Evolutionary conservation across 2,329 filamentous ascomycete genomes (phyloP), one percentile per base, ranked within the genome.

Genomic region (Didymella keratinophila): DNA sequence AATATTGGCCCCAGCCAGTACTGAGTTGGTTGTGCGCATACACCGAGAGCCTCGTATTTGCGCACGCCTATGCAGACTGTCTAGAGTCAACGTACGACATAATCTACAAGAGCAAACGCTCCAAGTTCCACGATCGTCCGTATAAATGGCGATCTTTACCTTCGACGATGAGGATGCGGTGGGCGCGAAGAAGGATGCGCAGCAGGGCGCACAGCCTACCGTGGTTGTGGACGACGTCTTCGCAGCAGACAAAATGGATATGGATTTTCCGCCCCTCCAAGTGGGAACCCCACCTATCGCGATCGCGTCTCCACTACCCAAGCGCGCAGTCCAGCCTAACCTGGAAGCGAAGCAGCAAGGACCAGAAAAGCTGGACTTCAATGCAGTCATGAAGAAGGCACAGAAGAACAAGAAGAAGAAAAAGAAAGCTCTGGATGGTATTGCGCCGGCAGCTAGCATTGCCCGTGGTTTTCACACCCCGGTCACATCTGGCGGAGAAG

Each of bases 401-500:
- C 68, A 74, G 63, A 77, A 76, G 68, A 74, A 76, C 61, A 76
- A 72, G 58, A 76, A 71, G 50, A 76, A 74, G 60, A 76, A 74
- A 61, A 78, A 74, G 68, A 69, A 71, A 58, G 65, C 60, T 3
- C 63, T 67, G 60, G 74, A 74, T 56, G 57, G 61, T 46, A 67
- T 65, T 36, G 69, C 72, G 25, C 72, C 71, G 28, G 74, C 74
- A 18, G 66, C 68, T 36, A 74, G 63, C 60, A 71, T 72, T 45
- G 78, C 82, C 50, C 78, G 79, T 61, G 82, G 82, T 10, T 84
- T 84, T 61, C 76, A 82, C 56, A 83, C 82, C 11, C 81, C 82
- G 0, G 73, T 79, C 25, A 80, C 79, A 11, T 85, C 83, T 48
- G 82, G 80, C 25, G 83, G 83, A 52, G 84, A 86, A 69, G 83